Percentiles rank a stretch among this genome's conserved stretches.
These are phyloP conservation scores for Polytolypa hystricis DNA, from an alignment of 2,329 filamentous ascomycete genomes.

Conservation along the genomic window DNA sequence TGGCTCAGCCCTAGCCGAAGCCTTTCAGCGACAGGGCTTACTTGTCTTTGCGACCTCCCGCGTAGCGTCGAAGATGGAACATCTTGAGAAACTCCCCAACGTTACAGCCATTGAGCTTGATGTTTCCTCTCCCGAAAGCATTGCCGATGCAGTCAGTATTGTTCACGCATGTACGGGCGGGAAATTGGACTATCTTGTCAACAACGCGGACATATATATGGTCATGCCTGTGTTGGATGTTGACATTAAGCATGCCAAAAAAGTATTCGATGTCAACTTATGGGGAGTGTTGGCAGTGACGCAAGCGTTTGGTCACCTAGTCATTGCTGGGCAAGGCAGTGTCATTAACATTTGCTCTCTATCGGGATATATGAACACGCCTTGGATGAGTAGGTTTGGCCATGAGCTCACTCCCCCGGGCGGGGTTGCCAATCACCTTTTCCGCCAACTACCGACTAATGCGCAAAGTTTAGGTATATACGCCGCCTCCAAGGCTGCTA, in stretches of 20 bases:
- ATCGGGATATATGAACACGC: conserved; percentile 4
- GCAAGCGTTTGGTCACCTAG: conserved; percentile 26
- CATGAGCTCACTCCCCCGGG: not conserved
- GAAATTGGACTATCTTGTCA: conserved; percentile 30
- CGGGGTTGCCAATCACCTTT: too few species aligned
- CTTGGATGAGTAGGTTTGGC: conserved; percentile 6
- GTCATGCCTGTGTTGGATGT: conserved; percentile 28
- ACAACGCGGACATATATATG: conserved; percentile 33
- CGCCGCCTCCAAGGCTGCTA: conserved; percentile 18
- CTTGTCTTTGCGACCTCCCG: conserved; percentile 26
- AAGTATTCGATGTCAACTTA: conserved; percentile 33
- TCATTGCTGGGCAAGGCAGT: conserved; percentile 15
- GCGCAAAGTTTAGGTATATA: conserved; percentile 9
- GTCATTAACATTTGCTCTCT: conserved; percentile 20
- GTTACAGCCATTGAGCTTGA: conserved; percentile 23
- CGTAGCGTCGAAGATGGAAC: conserved; percentile 15
- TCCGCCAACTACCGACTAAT: not conserved
- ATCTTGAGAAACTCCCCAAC: conserved; percentile 15
- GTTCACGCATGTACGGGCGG: conserved; percentile 21
- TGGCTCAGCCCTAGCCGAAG: conserved; percentile 26
- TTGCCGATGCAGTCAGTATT: conserved; percentile 20
- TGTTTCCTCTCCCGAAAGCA: conserved; percentile 18
- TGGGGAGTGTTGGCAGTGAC: conserved; percentile 27
- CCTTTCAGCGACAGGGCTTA: conserved; percentile 25
- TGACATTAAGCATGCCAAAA: conserved; percentile 23